phyloP scores from a whole-genome alignment of 164 flowering plant species.

The Umbellularia californica region DNA sequence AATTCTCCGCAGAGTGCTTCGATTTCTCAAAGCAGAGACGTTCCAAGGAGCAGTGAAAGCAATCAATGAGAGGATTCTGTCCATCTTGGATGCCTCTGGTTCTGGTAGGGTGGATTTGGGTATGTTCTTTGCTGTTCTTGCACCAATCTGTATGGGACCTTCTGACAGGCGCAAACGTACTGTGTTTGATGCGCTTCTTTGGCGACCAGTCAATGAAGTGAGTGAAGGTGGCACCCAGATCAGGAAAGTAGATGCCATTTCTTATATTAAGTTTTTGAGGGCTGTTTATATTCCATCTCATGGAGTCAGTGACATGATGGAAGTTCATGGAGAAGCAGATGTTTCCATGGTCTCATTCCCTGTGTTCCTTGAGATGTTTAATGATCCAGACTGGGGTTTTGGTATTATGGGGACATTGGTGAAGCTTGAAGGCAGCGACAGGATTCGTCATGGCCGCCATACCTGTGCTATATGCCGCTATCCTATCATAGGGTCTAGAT shows the following conservation, averaged over 20 bases:
- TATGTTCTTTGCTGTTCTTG: conserved; percentile 19
- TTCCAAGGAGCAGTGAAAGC: conserved; percentile 20
- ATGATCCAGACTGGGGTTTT: conserved; percentile 12
- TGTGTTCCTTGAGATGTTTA: conserved; percentile 20
- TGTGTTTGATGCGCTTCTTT: conserved; percentile 16
- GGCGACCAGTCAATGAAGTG: conserved; percentile 14
- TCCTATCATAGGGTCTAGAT: conserved; percentile 18
- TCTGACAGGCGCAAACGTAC: conserved; percentile 14
- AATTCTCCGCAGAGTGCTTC: conserved; percentile 14
- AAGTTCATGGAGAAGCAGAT: conserved; percentile 8
- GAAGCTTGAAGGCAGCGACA: conserved; percentile 19
- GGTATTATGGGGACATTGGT: conserved; percentile 12
- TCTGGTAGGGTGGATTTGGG: conserved; percentile 19
- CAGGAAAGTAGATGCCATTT: conserved; percentile 4
- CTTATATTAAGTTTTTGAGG: conserved; percentile 12
- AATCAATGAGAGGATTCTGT: conserved; percentile 12
- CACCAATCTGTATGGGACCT: conserved; percentile 13
- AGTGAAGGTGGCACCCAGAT: conserved; percentile 11
- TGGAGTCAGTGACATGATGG: conserved; percentile 4
- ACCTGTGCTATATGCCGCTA: conserved; percentile 13
- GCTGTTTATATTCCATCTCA: conserved; percentile 9
- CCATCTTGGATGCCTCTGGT: conserved; percentile 14
- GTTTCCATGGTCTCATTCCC: conserved; percentile 13
- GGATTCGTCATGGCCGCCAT: conserved; percentile 13
- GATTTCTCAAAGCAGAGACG: conserved; percentile 15